phyloP scores from a whole-genome alignment of 2,329 filamentous ascomycete species.

The Cladophialophora exuberans region DNA sequence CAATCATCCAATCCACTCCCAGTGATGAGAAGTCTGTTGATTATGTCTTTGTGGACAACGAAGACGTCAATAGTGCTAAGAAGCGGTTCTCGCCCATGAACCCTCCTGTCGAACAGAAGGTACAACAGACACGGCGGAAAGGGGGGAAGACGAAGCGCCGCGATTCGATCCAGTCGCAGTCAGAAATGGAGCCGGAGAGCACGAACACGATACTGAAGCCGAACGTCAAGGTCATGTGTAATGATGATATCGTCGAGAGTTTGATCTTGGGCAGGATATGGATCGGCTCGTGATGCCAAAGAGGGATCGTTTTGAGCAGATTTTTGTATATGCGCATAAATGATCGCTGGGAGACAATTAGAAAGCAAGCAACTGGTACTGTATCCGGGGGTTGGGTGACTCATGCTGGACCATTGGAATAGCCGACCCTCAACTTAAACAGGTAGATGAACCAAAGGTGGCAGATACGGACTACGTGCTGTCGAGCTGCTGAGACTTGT shows the following conservation, averaged over 20 bases:
- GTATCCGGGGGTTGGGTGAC: no score
- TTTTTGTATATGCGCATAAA: no score
- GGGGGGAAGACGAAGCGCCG: conserved; percentile 33
- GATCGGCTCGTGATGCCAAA: conserved; percentile 10
- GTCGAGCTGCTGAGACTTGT: no score
- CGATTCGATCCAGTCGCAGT: neutral
- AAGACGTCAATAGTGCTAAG: conserved; percentile 58
- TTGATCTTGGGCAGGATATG: conserved; percentile 78
- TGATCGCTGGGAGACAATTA: no score
- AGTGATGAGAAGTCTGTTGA: conserved; percentile 56
- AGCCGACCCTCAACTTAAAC: no score
- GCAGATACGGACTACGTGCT: no score
- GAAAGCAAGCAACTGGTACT: no score
- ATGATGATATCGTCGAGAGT: conserved; percentile 91
- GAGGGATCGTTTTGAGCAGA: no score
- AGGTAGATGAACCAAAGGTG: no score
- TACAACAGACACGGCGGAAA: neutral
- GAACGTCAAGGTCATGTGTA: conserved; percentile 68
- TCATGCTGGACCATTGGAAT: no score
- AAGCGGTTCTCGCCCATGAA: conserved; percentile 41
- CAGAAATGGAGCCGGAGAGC: conserved; percentile 44
- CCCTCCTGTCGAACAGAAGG: conserved; percentile 26
- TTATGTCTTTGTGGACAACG: conserved; percentile 78
- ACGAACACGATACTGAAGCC: conserved; percentile 39
- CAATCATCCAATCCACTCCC: conserved; percentile 37